A percentile compares a stretch with the other conserved stretches of the same genome.
These are phyloP conservation scores for Quercus glauca DNA, from an alignment of 306 rosid species.

Conservation along the genomic window DNA sequence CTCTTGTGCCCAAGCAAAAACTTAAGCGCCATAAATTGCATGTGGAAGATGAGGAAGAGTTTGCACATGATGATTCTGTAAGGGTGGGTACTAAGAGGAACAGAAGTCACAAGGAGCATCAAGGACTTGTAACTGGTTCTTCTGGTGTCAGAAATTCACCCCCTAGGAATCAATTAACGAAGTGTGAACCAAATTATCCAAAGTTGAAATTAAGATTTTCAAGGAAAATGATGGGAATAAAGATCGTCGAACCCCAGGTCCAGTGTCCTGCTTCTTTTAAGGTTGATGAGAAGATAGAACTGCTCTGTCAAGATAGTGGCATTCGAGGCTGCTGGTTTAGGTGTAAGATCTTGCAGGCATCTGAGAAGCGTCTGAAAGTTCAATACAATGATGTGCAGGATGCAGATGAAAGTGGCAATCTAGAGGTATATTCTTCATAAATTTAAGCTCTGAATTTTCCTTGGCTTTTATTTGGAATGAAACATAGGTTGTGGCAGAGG, in stretches of 20 bases:
- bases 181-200: constrained; percentile 41
- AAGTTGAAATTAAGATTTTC: constrained; percentile 58
- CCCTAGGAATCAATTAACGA: constrained; percentile 27
- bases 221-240: constrained; percentile 41
- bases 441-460: constrained; percentile 7
- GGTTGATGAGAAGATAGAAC: constrained; percentile 55
- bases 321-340: constrained; percentile 91
- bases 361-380: constrained; percentile 60
- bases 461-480: constrained; percentile 3
- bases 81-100: constrained; percentile 41
- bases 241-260: constrained; percentile 35
- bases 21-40: constrained; percentile 24
- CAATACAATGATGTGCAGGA: constrained; percentile 58
- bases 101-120: constrained; percentile 35
- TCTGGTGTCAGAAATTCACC: constrained; percentile 27
- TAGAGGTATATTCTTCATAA: constrained; percentile 46
- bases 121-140: constrained; percentile 35
- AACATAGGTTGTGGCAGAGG: background rate
- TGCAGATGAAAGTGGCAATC: constrained; percentile 45
- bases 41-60: constrained; percentile 43
- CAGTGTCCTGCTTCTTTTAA: constrained; percentile 33
- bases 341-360: constrained; percentile 52
- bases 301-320: constrained; percentile 86
- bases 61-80: constrained; percentile 36
- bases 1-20: constrained; percentile 40